A percentile compares a stretch with the other conserved stretches of the same genome.
phyloP scores from a whole-genome alignment of 1,284 basidiomycete species.

The Trametes sp. region DNA sequence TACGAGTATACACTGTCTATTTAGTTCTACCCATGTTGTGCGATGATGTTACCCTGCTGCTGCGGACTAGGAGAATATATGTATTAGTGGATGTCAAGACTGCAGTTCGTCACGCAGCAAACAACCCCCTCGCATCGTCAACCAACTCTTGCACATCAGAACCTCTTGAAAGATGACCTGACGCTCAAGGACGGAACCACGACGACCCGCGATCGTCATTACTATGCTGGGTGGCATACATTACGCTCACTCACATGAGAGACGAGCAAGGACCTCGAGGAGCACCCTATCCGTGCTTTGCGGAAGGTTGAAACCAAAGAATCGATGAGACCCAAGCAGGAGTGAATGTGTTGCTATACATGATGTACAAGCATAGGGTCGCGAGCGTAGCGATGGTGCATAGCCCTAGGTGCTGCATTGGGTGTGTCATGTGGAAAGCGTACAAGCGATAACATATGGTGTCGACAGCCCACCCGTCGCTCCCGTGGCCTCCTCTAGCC shows the following conservation, averaged over 20 bases:
- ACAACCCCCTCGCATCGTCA: no score
- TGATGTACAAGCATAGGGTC: background rate
- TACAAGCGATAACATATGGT: slow-evolving; percentile 37
- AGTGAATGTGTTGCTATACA: background rate
- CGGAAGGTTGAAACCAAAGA: no score
- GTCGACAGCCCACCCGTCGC: slow-evolving; percentile 31
- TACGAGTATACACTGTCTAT: slow-evolving; percentile 90
- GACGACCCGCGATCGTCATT: no score
- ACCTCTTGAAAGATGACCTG: no score
- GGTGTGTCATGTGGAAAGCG: slow-evolving; percentile 40
- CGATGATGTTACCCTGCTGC: slow-evolving; percentile 8
- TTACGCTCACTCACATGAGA: no score
- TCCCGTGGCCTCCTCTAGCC: slow-evolving; percentile 22
- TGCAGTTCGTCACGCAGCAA: no score
- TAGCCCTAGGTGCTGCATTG: slow-evolving; percentile 39
- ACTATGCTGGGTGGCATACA: no score
- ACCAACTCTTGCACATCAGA: no score
- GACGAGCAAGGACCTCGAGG: no score
- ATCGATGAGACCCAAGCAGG: no score
- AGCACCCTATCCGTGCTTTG: no score
- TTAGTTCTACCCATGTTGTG: slow-evolving; percentile 40
- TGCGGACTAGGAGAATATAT: slow-evolving; percentile 9
- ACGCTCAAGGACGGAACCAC: no score
- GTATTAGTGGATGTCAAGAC: slow-evolving; percentile 13
- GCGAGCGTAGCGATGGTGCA: slow-evolving; percentile 21